Base-by-base conservation (phyloP, 2,329 filamentous ascomycete species). In the Aspergillus alliaceus region DNA sequence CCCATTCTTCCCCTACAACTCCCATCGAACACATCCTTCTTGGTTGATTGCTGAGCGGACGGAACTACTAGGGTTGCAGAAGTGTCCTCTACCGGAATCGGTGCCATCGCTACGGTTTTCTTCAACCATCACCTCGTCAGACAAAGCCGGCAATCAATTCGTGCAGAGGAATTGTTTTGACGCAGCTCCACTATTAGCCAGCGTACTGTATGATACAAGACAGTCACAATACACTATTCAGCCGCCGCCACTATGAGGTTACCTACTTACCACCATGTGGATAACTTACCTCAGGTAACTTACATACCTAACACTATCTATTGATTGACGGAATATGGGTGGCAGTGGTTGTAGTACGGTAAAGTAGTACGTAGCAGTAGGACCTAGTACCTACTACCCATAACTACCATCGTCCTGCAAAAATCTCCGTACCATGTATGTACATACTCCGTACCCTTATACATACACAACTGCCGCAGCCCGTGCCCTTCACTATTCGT, bases 151-250 rank as follows among this genome's bases (percentile, higher is more conserved):
- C 29, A 22, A 27, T 31, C 27, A 22, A 25, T 31, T 34, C 15
- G 32, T 50, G 39, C 47, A 46, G 48, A 51, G 25, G 27, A 32
- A 53, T 53, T 40, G 50, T 12, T 22, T 24, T 8, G 37, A 15
- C 40, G 54, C 22, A 51, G 31, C 34, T 37, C 37, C 31, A 53
- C 22, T 18, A 31, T 29, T 27, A 22, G 18, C 48, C 24, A 6
- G 6, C 34, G 59, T 63, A 60, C 34, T 20, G 56, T 57, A 53
- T 27, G 24, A 44, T 64, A 63, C 57, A 32, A 25, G 58, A 59
- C 58, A 7, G n/a, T 32, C n/a, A 39, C 24, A 35, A 46, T 61
- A 63, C 61, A 22, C 32, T 34, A 44, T 24, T 31, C 27, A 42
- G 31, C 39, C 31, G 14, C 51, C 40, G 51, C 42, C 40, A 44